Conservation (phyloP, 306 rosid species). For the Cyamopsis tetragonoloba region DNA sequence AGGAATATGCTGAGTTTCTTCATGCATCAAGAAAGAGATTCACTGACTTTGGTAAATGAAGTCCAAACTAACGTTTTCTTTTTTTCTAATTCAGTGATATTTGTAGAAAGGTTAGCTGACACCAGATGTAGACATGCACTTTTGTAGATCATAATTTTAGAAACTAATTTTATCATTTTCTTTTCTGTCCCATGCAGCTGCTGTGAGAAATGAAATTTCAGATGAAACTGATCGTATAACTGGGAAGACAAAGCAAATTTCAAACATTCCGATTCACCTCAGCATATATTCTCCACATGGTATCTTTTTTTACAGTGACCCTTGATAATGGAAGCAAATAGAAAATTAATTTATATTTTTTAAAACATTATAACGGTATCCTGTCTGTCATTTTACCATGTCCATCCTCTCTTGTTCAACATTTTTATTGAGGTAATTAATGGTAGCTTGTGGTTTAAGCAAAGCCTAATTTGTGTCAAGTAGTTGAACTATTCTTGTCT, state of each 20-base stretch:
- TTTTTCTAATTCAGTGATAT: not conserved
- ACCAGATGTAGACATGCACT: not conserved
- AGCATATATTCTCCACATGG: conserved; percentile 53
- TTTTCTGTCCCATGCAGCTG: conserved; percentile 43
- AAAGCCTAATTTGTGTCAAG: not conserved
- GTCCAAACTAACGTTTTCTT: not conserved
- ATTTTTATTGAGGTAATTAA: not conserved
- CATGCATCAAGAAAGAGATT: conserved; percentile 66
- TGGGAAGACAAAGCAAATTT: conserved; percentile 69
- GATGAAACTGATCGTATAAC: conserved; percentile 87
- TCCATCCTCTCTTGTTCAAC: not conserved
- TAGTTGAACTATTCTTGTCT: not conserved
- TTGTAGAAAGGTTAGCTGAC: not conserved
- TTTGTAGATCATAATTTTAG: not conserved
- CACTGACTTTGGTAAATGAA: conserved; percentile 55
- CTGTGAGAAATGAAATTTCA: conserved; percentile 72
- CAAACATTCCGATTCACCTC: conserved; percentile 75
- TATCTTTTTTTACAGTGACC: conserved; percentile 24
- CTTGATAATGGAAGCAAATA: not conserved
- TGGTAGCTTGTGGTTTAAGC: not conserved
- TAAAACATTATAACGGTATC: not conserved
- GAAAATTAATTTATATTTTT: not conserved
- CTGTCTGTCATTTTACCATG: not conserved
- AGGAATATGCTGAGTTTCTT: conserved; percentile 84
- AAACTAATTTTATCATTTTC: not conserved